These are phyloP conservation scores for Nakazawaea pomicola DNA, from an alignment of 805 yeast species.

Conservation along the genomic window DNA sequence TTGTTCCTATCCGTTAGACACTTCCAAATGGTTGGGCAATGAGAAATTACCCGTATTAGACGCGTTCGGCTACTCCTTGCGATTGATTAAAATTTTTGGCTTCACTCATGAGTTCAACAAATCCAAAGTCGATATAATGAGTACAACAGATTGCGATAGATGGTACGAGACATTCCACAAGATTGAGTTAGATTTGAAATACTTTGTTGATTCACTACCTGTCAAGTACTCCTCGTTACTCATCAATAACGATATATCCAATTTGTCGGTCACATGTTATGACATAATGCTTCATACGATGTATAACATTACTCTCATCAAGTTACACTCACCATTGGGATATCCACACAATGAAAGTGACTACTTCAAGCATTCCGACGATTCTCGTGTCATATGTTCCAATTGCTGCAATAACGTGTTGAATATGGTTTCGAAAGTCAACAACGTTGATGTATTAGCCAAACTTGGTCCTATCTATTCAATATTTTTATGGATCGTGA, in stretches of 20 bases:
- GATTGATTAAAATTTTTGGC: conserved; percentile 11
- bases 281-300: conserved; percentile 7
- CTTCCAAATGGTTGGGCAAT: conserved; percentile 3
- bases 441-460: neutral
- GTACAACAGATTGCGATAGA: neutral
- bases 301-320: conserved; percentile 20
- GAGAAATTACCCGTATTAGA: conserved; percentile 1
- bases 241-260: conserved; percentile 6
- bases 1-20: conserved; percentile 7
- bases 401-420: conserved; percentile 9
- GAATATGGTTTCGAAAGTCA: conserved; percentile 3
- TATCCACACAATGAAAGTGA: conserved; percentile 21
- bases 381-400: conserved; percentile 17
- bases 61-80: conserved; percentile 7
- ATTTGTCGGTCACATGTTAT: neutral
- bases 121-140: neutral
- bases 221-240: conserved; percentile 1
- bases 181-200: conserved; percentile 2
- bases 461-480: conserved; percentile 27
- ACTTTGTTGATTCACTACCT: conserved; percentile 10
- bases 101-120: conserved; percentile 7
- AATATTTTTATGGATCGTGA: conserved; percentile 27
- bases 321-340: conserved; percentile 21
- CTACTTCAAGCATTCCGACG: conserved; percentile 18
- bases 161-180: conserved; percentile 3